Evolutionary conservation across 164 flowering plant genomes (phyloP), one percentile per base, ranked within the genome.

Genomic region (Houttuynia cordata): DNA sequence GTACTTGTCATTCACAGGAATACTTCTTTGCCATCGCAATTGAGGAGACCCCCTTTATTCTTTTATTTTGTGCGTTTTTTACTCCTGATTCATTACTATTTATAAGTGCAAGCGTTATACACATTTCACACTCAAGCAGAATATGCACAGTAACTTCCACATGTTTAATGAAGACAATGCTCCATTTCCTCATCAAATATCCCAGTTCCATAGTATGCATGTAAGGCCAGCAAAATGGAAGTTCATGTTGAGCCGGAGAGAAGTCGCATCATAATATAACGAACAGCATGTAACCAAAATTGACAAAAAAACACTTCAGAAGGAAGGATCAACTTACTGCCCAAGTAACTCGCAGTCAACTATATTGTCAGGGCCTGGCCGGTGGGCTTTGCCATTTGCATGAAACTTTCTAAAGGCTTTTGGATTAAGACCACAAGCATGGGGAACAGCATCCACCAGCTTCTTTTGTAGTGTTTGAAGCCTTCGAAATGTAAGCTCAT

Each of bases 261-360:
- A 30, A 30, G 37, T 30, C 37, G 2, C 37, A 30, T 30, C 6
- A 30, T 2, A 30, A 30, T 30, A 30, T 2, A 50, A 15, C 19
- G 5, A 53, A 53, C n/a, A 20, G 22, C 17, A 20, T 4, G 22
- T 10, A 45, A 45, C 14, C 49, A 12, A 45, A 45, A 45, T 45
- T 45, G 14, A 45, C 2, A 45, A 12, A 12, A 41, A 45, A 45
- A 10, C 17, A 45, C 14, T 12, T 10, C 14, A 45, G 12, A 12
- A 12, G 49, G 14, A 45, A 45, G 49, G 22, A 22, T 52, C 39
- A 15, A 83, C 97, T 81, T 81, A 93, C 97, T 90, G 87, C 75
- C 74, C 79, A 39, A 93, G 97, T 63, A 93, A 92, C 78, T 93
- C 99, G 61, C 83, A 90, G 73, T 93, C 99, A n/a, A 93, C 86